Evolutionary conservation across 768 basidiomycete genomes (phyloP).

Genomic region (Mycena leptocephala): DNA sequence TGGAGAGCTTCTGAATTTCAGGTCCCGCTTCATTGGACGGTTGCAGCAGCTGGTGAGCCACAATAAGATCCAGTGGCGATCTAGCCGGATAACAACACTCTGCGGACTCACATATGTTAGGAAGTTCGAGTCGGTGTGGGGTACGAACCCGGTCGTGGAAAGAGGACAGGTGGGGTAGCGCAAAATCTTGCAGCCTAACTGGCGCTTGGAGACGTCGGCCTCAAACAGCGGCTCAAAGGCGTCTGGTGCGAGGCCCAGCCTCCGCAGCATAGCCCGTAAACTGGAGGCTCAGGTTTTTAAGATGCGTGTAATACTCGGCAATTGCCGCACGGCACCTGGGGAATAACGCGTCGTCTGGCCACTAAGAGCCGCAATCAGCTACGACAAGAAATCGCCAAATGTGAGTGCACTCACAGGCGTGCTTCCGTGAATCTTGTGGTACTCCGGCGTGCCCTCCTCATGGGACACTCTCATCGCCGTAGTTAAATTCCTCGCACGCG

Average conservation of each 20-base stretch:
- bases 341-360: slow-evolving; percentile 32
- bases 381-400: not conserved
- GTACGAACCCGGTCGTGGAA: slow-evolving; percentile 22
- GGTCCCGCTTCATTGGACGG: slow-evolving; percentile 25
- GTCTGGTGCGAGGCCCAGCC: slow-evolving; percentile 31
- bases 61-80: not conserved
- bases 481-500: too few relatives aligned
- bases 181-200: slow-evolving; percentile 36
- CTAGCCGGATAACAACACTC: not conserved
- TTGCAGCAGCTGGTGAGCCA: slow-evolving; percentile 21
- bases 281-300: slow-evolving; percentile 25
- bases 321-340: slow-evolving; percentile 29
- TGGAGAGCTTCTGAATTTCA: slow-evolving; percentile 18
- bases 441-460: too few relatives aligned
- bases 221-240: slow-evolving; percentile 29
- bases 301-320: slow-evolving; percentile 25
- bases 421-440: too few relatives aligned
- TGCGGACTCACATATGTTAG: slow-evolving; percentile 28
- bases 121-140: slow-evolving; percentile 35
- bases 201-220: slow-evolving; percentile 26
- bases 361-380: slow-evolving; percentile 1
- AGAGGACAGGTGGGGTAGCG: slow-evolving; percentile 25
- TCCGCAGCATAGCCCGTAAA: slow-evolving; percentile 30
- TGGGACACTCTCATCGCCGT: too few relatives aligned
- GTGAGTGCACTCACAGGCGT: not conserved